Base-by-base conservation (phyloP, 306 rosid genomes). In the Dalbergia cultrata region DNA sequence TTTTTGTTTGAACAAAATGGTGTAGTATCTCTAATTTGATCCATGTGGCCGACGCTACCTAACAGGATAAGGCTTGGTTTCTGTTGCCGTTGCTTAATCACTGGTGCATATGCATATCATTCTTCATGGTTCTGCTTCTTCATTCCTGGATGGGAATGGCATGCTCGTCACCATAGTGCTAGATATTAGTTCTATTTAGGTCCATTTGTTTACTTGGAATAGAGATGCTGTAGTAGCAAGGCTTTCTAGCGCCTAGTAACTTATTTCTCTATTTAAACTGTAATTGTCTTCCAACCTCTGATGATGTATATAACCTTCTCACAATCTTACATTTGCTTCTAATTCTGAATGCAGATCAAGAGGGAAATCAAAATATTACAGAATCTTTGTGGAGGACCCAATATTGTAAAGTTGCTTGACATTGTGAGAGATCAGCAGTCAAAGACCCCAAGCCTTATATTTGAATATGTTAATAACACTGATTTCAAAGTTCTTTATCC, bases 361-460 rank as follows among this genome's bases (percentile, higher is more conserved):
- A 93, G 98, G 91, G 98, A 93, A 85, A 93, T 93, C 71, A 93
- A 93, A 82, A 93, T 93, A 82, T 85, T 93, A 71, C 98, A 93
- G 89, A 93, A 93, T 89, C 97, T 93, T 54, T 93, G 98, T 35
- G 98, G 97, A 62, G 98, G 98, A 41, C 98, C 98, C 2, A 93
- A 93, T 89, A 81, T 93, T 67, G 91, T 93, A 68, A 91, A 93
- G 93, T 86, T 93, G 92, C 97, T 91, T 66, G 98, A 93, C 86
- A 93, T 93, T 37, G 98, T 93, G 80, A 86, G 98, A 86, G 98
- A 93, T 79, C 98, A 93, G 89, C 98, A 93, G 74, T 93, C 98
- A 4, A 93, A 93, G 93, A 93, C 98, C 47, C 98, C 98, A 21
- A 93, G 98, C 82, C 87, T 93, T 74, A 82, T 93, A 67, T 93